Evolutionary conservation across 1,139 yeast genomes (phyloP).

Genomic region (Kurtzmaniella quercitrusa): DNA sequence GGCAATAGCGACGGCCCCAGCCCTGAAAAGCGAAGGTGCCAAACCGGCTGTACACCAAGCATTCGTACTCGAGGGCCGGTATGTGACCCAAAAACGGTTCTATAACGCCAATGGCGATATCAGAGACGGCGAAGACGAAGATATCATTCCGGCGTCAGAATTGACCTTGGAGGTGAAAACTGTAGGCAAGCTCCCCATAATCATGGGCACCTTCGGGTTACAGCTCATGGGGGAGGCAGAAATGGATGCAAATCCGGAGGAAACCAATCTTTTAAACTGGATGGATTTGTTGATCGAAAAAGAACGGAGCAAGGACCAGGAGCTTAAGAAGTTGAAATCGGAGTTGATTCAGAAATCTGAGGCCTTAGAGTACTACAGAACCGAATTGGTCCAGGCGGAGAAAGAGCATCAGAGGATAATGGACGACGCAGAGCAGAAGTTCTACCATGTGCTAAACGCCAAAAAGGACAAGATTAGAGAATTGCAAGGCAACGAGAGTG

Average conservation of each 20-base stretch:
- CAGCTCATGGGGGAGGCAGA: constrained; percentile 11
- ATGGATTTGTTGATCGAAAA: constrained; percentile 16
- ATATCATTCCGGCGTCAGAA: constrained; percentile 12
- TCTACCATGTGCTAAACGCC: constrained; percentile 30
- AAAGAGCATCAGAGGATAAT: constrained; percentile 24
- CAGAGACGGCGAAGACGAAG: constrained; percentile 14
- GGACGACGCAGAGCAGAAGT: constrained; percentile 32
- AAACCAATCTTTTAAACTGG: constrained; percentile 26
- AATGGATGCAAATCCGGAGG: constrained; percentile 6
- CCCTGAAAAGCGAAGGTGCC: no score
- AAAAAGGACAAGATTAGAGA: constrained; percentile 36
- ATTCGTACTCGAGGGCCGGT: constrained; percentile 3
- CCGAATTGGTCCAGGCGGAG: constrained; percentile 5
- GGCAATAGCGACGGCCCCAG: no score
- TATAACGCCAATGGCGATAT: constrained; percentile 10
- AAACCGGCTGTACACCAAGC: neutral
- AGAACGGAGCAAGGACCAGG: constrained; percentile 6
- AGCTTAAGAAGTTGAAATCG: constrained; percentile 9
- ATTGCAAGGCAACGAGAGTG: constrained; percentile 14
- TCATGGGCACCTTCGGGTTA: constrained; percentile 20
- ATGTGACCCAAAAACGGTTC: constrained; percentile 1
- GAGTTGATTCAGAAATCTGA: constrained; percentile 13
- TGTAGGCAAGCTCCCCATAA: constrained; percentile 18
- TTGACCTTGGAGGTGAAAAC: constrained; percentile 21
- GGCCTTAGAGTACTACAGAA: constrained; percentile 14